Base-by-base conservation (phyloP, 1,139 yeast genomes). In the Nakaseomyces nivariensis region DNA sequence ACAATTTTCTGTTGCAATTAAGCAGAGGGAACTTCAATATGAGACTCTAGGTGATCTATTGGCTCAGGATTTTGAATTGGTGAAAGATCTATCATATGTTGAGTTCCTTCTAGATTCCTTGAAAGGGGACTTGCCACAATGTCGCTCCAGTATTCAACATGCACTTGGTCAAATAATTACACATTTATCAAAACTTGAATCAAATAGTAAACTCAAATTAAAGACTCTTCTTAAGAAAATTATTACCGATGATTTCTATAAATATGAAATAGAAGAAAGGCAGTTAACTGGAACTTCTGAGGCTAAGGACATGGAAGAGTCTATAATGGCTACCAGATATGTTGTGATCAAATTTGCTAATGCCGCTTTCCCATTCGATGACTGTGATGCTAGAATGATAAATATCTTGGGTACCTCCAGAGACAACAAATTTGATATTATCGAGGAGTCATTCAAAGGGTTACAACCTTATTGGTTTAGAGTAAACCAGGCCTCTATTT, bases 381-480 rank as follows among this genome's bases (percentile, higher is more conserved):
- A 88, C 62, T 65, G 85, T 0, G 78, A 78, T 43, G 87, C 94
- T 0, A 73, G 97, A 53, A 61, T 77, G 49, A 68, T 87, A 40
- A 83, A 92, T 60, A 64, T 89, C 22, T 65, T 84, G 48, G 96
- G 89, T 7, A 67, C 87, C 9, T 68, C 78, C 17, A 60, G 72
- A 29, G 67, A 66, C 3, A 85, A 84, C 56, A 72, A 85, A 48
- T 74, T 87, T 1, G 96, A 88, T 56, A 78, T 83, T 0, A 71
- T 82, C 11, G 96, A 89, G 59, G 97, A 89, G 64, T 84, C 96
- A 0, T 67, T 67, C n/a, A 79, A 79, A 53, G 97, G 97, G 0
- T 71, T 92, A 31, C 82, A 87, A 61, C 97, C 97, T 0, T 78
- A 85, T 73, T 71, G 73, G 72, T 70, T 69, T 50, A 62, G 65